Evolutionary conservation across 2,329 filamentous ascomycete species (phyloP), one percentile per base, ranked within the genome.

Genomic region (Tolypocladium cylindrosporum): DNA sequence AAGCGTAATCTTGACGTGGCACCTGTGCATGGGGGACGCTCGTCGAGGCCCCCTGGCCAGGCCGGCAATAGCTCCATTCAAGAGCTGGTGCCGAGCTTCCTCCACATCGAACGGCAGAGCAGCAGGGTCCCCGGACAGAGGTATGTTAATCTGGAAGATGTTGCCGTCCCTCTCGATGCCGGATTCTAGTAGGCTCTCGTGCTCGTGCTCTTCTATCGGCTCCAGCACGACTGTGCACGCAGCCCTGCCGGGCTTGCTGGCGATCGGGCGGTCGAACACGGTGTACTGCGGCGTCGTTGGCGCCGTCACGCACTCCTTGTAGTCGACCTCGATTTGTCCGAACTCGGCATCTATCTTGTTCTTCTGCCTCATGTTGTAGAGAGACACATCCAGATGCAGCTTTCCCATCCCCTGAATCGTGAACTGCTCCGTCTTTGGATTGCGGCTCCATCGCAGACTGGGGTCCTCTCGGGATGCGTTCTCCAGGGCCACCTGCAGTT

Each of bases 341-440:
- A 96, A 96, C 76, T 86, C 61, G 79, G 91, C 80, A 84, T 96
- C 71, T 78, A 81, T 91, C 70, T 94, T 96, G 74, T 97, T 87
- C 67, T 96, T 91, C 56, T 90, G 89, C 63, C 94, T 85, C 11
- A 99, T 83, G 50, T 92, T 84, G 71, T 97, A 90, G 55, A 91
- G 79, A 0, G 93, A 92, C 54, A 99, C 94, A 66, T 99, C 94
- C 1, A 99, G 80, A 72, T 99, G 94, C 36, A 99, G 81, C 66
- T 96, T 91, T 9, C 94, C 94, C 94, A 99, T 97, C 4, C 94
- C 94, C 56, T 92, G 92, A 0, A 99, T 80, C 39, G 96, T 87
- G 53, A 94, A 97, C 67, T 96, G 91, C 2, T 94, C 94, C 1
- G 90, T 92, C 70, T 97, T 94, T 61, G 93, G 85, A 65, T 97